Evolutionary conservation across 2,329 filamentous ascomycete species (phyloP).

Genomic region (Bertia moriformis): DNA sequence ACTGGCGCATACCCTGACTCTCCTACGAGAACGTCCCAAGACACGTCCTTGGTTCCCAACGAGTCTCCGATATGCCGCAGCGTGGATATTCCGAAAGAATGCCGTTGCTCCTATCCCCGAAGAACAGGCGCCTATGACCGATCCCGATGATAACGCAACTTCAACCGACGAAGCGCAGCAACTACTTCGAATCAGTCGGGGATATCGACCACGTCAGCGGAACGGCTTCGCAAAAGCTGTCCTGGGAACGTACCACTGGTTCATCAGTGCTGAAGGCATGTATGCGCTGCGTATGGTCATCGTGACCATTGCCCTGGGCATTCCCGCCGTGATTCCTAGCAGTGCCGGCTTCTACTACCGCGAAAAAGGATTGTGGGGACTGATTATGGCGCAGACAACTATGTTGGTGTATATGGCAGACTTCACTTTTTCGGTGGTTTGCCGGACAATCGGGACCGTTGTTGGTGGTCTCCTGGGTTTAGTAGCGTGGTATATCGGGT

Average conservation of each 20-base stretch:
- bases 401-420: conserved; percentile 33
- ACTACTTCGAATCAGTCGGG: conserved; percentile 19
- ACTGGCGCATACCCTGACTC: conserved; percentile 17
- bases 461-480: conserved; percentile 29
- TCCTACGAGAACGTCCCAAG: conserved; percentile 17
- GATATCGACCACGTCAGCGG: conserved; percentile 9
- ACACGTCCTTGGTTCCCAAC: conserved; percentile 25
- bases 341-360: conserved; percentile 33
- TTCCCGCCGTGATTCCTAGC: conserved; percentile 24
- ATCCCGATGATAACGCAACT: conserved; percentile 12
- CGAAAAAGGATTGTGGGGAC: conserved; percentile 33
- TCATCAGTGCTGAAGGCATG: conserved; percentile 25
- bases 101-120: conserved; percentile 10
- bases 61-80: conserved; percentile 19
- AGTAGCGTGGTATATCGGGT: conserved; percentile 33
- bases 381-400: conserved; percentile 33
- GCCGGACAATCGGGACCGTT: conserved; percentile 24
- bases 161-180: conserved; percentile 18
- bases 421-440: conserved; percentile 27
- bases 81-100: conserved; percentile 19
- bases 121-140: conserved; percentile 6
- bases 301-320: conserved; percentile 25
- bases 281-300: conserved; percentile 30
- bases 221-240: conserved; percentile 11
- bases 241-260: conserved; percentile 20